phyloP scores from a whole-genome alignment of 2,329 filamentous ascomycete species.

The Claviceps paspali region DNA sequence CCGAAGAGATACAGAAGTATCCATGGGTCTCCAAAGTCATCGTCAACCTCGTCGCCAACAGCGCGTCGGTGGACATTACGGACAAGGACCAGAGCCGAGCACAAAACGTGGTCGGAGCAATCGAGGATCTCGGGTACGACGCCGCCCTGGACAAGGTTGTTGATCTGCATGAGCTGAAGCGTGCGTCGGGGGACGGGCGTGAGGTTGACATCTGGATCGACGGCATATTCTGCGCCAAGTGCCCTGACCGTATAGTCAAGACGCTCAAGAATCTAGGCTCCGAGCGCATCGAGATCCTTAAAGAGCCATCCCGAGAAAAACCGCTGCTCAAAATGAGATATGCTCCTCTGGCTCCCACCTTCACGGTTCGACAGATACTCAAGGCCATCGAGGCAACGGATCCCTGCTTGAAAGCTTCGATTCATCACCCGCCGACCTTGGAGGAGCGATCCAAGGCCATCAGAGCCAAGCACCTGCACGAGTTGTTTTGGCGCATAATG shows the following conservation, averaged over 20 bases:
- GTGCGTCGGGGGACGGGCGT: conserved; percentile 23
- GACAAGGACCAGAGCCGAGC: conserved; percentile 16
- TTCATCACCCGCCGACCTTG: conserved; percentile 68
- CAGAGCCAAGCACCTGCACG: conserved; percentile 51
- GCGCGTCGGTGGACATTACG: conserved; percentile 42
- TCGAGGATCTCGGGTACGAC: conserved; percentile 52
- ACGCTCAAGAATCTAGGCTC: conserved; percentile 38
- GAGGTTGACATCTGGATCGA: conserved; percentile 51
- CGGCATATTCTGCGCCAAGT: conserved; percentile 63
- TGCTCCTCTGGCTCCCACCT: conserved; percentile 45
- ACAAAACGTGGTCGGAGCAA: conserved; percentile 26
- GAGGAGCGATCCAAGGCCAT: conserved; percentile 69
- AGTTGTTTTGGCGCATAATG: conserved; percentile 54
- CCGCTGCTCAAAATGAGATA: conserved; percentile 62
- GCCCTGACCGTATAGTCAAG: conserved; percentile 41
- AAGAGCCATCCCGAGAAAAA: conserved; percentile 38
- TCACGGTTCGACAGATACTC: conserved; percentile 66
- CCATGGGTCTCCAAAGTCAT: conserved; percentile 41
- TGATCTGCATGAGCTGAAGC: conserved; percentile 26
- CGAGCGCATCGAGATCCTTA: conserved; percentile 34
- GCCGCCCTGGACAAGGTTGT: conserved; percentile 39
- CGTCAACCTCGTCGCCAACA: conserved; percentile 54
- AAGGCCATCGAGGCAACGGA: conserved; percentile 51
- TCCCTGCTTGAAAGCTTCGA: conserved; percentile 46
- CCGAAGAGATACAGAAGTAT: conserved; percentile 37